Percentiles rank a stretch among this genome's conserved stretches.
phyloP scores from a whole-genome alignment of 257 asterid species.

The Penstemon barbatus region DNA sequence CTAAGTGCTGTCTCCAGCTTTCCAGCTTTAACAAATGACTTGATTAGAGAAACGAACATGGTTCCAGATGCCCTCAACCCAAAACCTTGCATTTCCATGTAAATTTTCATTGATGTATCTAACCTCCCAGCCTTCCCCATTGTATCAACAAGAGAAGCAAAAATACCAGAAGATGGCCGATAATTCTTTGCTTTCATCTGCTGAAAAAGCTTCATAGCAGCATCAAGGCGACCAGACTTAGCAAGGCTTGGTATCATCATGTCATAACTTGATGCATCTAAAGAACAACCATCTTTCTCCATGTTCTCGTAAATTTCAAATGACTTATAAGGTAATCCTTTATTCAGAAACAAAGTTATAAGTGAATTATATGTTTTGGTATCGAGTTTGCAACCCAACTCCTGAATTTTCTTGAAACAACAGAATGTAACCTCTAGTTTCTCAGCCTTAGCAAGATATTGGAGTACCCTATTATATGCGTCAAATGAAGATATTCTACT shows the following conservation, averaged over 20 bases:
- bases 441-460: conserved; percentile 78
- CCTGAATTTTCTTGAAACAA: conserved; percentile 90
- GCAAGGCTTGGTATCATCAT: conserved; percentile 89
- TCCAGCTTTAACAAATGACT: conserved; percentile 91
- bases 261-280: conserved; percentile 84
- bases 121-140: conserved; percentile 86
- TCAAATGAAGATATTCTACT: conserved; percentile 41
- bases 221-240: conserved; percentile 89
- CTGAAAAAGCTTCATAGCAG: conserved; percentile 58
- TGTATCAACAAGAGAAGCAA: conserved; percentile 51
- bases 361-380: conserved; percentile 76
- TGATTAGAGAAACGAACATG: conserved; percentile 79
- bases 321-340: conserved; percentile 88
- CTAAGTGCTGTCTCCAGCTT: conserved; percentile 72
- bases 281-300: conserved; percentile 60
- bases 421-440: conserved; percentile 87
- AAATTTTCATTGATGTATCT: conserved; percentile 82
- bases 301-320: conserved; percentile 82
- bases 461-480: conserved; percentile 79
- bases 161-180: conserved; percentile 49
- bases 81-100: conserved; percentile 87
- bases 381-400: conserved; percentile 46
- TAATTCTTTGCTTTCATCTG: conserved; percentile 51
- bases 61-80: conserved; percentile 87
- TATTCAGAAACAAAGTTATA: conserved; percentile 71